These are phyloP conservation scores for Lycium ferocissimum DNA, from an alignment of 257 asterid genomes.

Conservation along the genomic window DNA sequence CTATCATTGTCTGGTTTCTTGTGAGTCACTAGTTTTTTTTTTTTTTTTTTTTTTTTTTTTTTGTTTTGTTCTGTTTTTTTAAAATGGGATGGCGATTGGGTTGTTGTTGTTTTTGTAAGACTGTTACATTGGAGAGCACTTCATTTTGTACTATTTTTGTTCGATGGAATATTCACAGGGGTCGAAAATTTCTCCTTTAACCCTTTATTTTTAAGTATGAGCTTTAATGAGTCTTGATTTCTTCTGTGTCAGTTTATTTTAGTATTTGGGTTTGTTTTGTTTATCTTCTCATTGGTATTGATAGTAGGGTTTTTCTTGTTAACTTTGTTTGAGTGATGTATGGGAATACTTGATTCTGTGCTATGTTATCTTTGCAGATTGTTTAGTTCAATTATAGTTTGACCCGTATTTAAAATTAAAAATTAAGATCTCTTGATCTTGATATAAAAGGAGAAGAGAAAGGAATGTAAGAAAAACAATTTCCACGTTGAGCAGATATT, in stretches of 20 bases:
- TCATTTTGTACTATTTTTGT: neutral
- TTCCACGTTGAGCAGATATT: neutral
- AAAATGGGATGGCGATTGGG: neutral
- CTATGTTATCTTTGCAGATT: neutral
- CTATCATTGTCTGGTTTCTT: neutral
- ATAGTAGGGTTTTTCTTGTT: too few species aligned
- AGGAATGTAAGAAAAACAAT: neutral
- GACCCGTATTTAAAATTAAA: neutral
- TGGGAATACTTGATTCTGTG: neutral
- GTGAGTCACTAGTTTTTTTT: neutral
- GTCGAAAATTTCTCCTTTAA: too few species aligned
- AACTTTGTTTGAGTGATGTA: too few species aligned
- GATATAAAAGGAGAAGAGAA: neutral
- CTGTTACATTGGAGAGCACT: neutral
- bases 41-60: neutral
- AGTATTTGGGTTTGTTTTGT: too few species aligned
- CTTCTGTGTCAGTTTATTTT: too few species aligned
- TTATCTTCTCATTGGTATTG: too few species aligned
- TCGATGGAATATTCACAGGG: too few species aligned
- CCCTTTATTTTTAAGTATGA: too few species aligned
- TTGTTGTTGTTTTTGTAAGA: neutral
- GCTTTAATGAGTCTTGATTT: too few species aligned
- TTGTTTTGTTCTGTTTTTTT: neutral
- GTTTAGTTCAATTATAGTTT: neutral
- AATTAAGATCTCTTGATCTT: neutral